Conservation (phyloP, 331 rosid species). For the Arachis monticola region DNA sequence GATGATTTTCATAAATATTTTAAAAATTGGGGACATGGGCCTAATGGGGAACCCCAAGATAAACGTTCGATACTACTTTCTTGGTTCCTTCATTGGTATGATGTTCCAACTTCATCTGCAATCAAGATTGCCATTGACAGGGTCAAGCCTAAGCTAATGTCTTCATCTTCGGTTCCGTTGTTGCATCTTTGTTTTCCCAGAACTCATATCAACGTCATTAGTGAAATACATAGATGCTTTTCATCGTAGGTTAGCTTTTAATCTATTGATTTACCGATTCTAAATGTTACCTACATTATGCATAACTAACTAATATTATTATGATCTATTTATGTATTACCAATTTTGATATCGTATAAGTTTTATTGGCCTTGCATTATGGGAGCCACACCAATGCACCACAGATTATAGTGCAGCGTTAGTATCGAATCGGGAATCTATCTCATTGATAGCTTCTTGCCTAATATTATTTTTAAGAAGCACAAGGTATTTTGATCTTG, state of each 20-base stretch:
- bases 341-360: neutral
- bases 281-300: too few species aligned
- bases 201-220: slow-evolving; percentile 62
- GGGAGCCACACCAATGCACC: too few species aligned
- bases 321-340: slow-evolving; percentile 10
- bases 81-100: slow-evolving; percentile 93
- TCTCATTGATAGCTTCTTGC: neutral
- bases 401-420: too few species aligned
- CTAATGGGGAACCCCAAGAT: slow-evolving; percentile 55
- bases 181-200: slow-evolving; percentile 75
- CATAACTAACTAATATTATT: too few species aligned
- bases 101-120: slow-evolving; percentile 69
- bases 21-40: slow-evolving; percentile 80
- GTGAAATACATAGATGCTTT: slow-evolving; percentile 65
- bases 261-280: slow-evolving; percentile 11
- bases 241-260: slow-evolving; percentile 32
- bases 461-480: slow-evolving; percentile 5
- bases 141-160: slow-evolving; percentile 61
- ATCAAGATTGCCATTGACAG: slow-evolving; percentile 54
- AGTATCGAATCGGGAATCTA: neutral
- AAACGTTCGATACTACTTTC: slow-evolving; percentile 72
- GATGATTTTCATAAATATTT: slow-evolving; percentile 65
- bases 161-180: slow-evolving; percentile 71
- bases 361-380: too few species aligned
- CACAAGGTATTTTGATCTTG: neutral